Percentiles rank a stretch among this genome's conserved stretches.
These are phyloP conservation scores for Gyromitra esculenta DNA, from an alignment of 2,329 filamentous ascomycete species.

Conservation along the genomic window DNA sequence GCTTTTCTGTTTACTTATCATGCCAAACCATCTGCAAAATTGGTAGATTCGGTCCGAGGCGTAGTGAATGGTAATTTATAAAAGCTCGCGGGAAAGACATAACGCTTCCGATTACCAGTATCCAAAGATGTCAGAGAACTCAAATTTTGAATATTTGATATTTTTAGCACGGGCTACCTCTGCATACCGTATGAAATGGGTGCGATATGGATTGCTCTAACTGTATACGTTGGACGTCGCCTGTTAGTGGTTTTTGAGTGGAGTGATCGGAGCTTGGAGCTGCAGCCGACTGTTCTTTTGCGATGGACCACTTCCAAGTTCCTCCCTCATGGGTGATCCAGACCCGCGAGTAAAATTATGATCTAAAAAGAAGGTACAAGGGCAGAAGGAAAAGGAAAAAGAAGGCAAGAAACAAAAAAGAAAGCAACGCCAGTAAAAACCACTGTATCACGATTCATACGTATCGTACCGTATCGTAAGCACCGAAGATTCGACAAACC, in stretches of 20 bases:
- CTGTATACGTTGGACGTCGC: background rate
- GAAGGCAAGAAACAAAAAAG: background rate
- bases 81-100: background rate
- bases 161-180: background rate
- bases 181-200: background rate
- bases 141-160: background rate
- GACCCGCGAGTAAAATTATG: background rate
- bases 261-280: background rate
- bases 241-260: background rate
- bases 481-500: slow-evolving; percentile 6
- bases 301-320: slow-evolving; percentile 29
- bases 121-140: background rate
- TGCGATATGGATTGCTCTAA: background rate
- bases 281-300: slow-evolving; percentile 26
- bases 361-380: background rate
- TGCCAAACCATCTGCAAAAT: background rate
- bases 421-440: slow-evolving; percentile 3
- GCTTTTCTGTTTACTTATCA: slow-evolving; percentile 4
- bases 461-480: slow-evolving; percentile 5
- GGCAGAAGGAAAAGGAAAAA: background rate
- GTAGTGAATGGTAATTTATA: background rate
- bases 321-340: background rate
- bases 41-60: background rate
- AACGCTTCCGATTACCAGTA: slow-evolving; percentile 5
- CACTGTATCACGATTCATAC: slow-evolving; percentile 1